A percentile compares a stretch with the other conserved stretches of the same genome.
phyloP scores from a whole-genome alignment of 1,284 basidiomycete genomes.

The Puccinia polysora region DNA sequence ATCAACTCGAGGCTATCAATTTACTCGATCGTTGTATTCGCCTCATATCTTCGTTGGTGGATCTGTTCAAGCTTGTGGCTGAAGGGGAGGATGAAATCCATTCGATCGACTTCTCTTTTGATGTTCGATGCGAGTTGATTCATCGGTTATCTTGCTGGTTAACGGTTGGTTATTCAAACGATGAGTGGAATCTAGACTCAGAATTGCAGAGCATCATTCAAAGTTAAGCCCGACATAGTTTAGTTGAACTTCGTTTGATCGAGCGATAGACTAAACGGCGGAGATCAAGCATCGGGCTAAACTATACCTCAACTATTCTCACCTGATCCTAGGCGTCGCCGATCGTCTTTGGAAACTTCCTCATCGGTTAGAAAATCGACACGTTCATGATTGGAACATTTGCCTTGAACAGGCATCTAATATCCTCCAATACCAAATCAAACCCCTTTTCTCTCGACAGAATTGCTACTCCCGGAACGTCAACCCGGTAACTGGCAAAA shows the following conservation, averaged over 20 bases:
- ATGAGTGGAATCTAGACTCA: conserved; percentile 12
- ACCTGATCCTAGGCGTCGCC: too few relatives aligned
- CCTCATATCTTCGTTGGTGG: conserved; percentile 1
- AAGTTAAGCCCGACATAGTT: conserved; percentile 10
- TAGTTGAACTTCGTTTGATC: neutral
- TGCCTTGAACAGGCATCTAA: neutral
- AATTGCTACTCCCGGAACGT: conserved; percentile 43
- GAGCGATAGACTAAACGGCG: too few relatives aligned
- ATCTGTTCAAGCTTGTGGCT: neutral
- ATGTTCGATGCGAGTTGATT: neutral
- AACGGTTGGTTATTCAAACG: conserved; percentile 17
- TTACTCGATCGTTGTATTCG: neutral
- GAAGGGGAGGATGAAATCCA: neutral
- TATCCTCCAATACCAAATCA: conserved; percentile 4
- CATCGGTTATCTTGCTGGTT: conserved; percentile 22
- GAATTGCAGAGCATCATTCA: neutral
- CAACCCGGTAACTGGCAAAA: conserved; percentile 46
- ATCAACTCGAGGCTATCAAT: neutral
- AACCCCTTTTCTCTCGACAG: conserved; percentile 5
- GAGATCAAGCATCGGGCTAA: too few relatives aligned
- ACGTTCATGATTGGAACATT: neutral
- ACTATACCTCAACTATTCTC: too few relatives aligned
- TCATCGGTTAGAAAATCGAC: neutral
- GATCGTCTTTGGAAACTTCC: conserved; percentile 13
- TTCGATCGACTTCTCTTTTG: neutral